Percentiles rank a stretch among this genome's conserved stretches.
Evolutionary conservation across 1,284 basidiomycete genomes (phyloP).

Genomic region (Austropuccinia psidii): DNA sequence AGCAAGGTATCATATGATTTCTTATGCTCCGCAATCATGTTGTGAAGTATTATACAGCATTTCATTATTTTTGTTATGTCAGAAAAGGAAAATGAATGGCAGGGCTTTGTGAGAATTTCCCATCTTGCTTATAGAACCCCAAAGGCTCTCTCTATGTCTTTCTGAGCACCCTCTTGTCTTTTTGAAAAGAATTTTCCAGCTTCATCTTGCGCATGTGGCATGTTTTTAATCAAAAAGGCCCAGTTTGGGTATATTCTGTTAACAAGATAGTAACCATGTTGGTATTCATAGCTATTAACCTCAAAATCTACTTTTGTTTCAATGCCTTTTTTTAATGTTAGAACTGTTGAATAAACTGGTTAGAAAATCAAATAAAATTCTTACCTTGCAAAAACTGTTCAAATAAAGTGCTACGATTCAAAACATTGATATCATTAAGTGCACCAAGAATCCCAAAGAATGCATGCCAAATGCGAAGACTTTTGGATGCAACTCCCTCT

Average conservation of each 20-base stretch:
- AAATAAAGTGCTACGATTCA: not conserved
- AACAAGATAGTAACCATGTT: not conserved
- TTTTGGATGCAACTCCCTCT: not conserved
- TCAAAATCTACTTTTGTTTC: not conserved
- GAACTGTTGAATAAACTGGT: not conserved
- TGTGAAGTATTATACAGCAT: constrained; percentile 4
- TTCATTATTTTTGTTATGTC: not conserved
- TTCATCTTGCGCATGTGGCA: not conserved
- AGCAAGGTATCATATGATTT: not conserved
- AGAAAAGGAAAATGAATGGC: not conserved
- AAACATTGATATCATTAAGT: constrained; percentile 4
- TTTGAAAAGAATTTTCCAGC: not conserved
- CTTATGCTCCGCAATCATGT: too few species aligned
- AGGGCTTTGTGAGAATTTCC: not conserved
- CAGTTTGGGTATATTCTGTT: not conserved
- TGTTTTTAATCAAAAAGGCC: not conserved
- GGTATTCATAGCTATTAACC: not conserved
- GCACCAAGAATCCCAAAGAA: too few species aligned
- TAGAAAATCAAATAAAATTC: not conserved
- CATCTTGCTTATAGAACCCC: not conserved
- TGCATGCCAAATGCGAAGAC: not conserved
- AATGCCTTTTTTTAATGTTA: not conserved
- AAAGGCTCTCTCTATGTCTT: constrained; percentile 8
- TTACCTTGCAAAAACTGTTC: too few species aligned
- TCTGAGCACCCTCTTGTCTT: not conserved